Evolutionary conservation across 2,329 filamentous ascomycete genomes (phyloP), one percentile per base, ranked within the genome.

Genomic region (Herpotrichia juniperi): DNA sequence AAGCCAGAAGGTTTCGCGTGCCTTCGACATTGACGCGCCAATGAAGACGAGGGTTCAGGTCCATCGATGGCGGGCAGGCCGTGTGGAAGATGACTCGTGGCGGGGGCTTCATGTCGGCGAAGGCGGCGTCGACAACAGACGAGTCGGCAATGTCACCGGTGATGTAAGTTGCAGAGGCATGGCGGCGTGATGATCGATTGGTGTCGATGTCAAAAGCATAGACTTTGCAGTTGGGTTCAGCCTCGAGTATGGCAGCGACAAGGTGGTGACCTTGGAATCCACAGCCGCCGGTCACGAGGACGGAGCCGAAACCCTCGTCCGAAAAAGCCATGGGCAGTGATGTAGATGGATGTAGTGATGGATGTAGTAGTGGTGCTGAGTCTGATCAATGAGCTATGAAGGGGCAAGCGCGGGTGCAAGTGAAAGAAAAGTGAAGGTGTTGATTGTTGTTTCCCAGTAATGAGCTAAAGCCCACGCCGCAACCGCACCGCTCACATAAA

Each of bases 201-300:
- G 49, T 50, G 44, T 55, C 39, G 30, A 59, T 47, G 47, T 53
- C 55, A 24, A 59, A 50, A 39, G 51, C 46, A 53, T 35, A 35
- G 12, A n/a, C 17, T 35, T n/a, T n/a, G 12, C 32, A n/a, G 32
- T 7, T 42, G 43, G 37, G 51, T 44, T 53, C 43, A 40, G 37
- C n/a, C 16, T 56, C 40, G 21, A 58, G 46, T 25, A 58, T 47
- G 32, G 16, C 44, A 9, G n/a, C 28, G 2, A 58, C 28, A 21
- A 58, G 39, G 32, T 56, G 45, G 43, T 57, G 52, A 31, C 55
- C 55, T 21, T 42, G 47, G 47, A 60, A 60, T 32, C 55, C 52
- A 42, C 54, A 57, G 31, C 57, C 57, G 26, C 57, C 54, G 31
- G 46, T 51, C 5, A 60, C 46, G 25, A 60, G 54, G 28, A 58